Evolutionary conservation across 2,329 filamentous ascomycete genomes (phyloP).

Genomic region (Chaetomium sp.): DNA sequence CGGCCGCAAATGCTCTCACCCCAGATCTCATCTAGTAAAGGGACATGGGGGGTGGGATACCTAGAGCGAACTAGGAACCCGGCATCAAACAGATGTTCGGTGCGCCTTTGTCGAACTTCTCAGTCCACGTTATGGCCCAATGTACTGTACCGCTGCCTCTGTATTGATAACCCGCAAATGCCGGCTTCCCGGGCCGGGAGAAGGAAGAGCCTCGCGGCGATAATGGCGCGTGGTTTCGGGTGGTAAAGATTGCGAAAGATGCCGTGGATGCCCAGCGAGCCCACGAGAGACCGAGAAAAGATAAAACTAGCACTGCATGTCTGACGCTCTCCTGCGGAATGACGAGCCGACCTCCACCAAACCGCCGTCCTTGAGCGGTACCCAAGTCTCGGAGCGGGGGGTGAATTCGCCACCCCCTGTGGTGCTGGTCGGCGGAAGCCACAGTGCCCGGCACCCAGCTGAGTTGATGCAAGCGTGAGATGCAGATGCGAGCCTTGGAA

Average conservation of each 20-base stretch:
- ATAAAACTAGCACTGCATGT: conserved; percentile 8
- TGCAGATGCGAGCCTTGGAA: neutral
- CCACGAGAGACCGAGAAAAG: neutral
- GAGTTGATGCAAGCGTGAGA: neutral
- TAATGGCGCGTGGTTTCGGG: too few relatives aligned
- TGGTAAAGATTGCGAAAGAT: too few relatives aligned
- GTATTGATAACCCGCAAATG: neutral
- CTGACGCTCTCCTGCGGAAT: conserved; percentile 12
- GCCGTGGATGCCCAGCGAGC: too few relatives aligned
- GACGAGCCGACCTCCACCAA: neutral
- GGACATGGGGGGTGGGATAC: neutral
- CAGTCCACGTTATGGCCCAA: neutral
- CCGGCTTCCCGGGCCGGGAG: neutral
- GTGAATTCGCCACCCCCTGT: conserved; percentile 4
- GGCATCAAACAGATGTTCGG: neutral
- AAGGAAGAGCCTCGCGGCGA: neutral
- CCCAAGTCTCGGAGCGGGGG: neutral
- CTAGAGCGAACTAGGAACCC: neutral
- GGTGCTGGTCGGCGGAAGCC: neutral
- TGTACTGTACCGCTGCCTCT: neutral
- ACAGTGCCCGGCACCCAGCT: neutral
- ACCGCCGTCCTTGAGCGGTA: neutral
- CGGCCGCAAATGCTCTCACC: neutral
- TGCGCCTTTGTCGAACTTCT: neutral
- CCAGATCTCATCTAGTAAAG: conserved; percentile 13